Base-by-base conservation (phyloP, 768 basidiomycete genomes). In the Clathrus columnatus region DNA sequence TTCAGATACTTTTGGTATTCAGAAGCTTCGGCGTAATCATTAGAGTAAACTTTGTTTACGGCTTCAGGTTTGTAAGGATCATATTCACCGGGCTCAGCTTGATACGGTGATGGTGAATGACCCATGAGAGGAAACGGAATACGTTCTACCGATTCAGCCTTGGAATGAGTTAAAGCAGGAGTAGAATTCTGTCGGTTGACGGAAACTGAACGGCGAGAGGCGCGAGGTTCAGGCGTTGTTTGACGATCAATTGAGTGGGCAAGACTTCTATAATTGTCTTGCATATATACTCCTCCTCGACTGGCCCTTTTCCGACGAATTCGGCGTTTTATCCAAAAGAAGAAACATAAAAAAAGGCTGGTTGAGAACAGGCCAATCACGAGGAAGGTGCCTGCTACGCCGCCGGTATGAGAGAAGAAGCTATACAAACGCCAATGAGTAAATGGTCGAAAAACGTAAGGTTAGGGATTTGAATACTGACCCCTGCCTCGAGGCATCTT, bases 391-490 rank as follows among this genome's bases (percentile, higher is more conserved):
- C 71, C 74, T 0, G 73, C 78, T 18, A 77, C 73, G 0, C 75
- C 78, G 30, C 69, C 73, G 50, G 70, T 75, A 59, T 75, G 72
- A 46, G 68, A 59, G 60, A 76, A 72, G 69, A 79, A 79, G 56
- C 78, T 78, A 51, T 21, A n/a, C n/a, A n/a, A n/a, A n/a, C n/a
- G n/a, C n/a, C n/a, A n/a, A n/a, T n/a, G n/a, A n/a, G n/a, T n/a
- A n/a, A n/a, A n/a, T n/a, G n/a, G n/a, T n/a, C n/a, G 16, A 10
- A 47, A 27, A 24, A 10, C 16, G n/a, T 36, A 36, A 36, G 36
- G 14, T 36, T 36, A 36, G 36, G 30, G 30, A 53, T 14, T n/a
- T 7, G 21, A 41, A 47, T n/a, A 47, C 54, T 18, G 8, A 55
- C 54, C 54, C 54, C 29, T 48, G 54, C 1, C 32, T 55, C 8